phyloP scores from a whole-genome alignment of 495 filamentous ascomycete genomes.

The Aspergillus ostianus region DNA sequence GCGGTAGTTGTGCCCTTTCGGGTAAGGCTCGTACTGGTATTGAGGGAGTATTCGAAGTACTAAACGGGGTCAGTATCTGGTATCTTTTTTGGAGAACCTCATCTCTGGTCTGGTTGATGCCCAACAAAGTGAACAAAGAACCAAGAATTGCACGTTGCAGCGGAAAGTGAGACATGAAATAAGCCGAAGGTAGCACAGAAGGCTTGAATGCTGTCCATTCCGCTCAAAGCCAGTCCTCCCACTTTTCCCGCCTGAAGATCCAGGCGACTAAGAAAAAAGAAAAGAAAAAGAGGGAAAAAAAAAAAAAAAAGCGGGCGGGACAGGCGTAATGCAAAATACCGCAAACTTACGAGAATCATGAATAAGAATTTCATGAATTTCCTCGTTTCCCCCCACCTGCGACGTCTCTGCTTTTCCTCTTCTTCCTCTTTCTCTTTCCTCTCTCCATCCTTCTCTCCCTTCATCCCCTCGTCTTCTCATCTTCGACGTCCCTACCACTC shows the following conservation, averaged over 20 bases:
- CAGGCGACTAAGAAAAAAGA: no score
- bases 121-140: background rate
- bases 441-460: slow-evolving; percentile 22
- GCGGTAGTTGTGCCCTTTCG: slow-evolving; percentile 3
- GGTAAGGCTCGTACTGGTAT: background rate
- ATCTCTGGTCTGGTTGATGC: background rate
- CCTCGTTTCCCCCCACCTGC: background rate
- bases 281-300: no score
- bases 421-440: slow-evolving; percentile 7
- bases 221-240: background rate
- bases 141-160: no score
- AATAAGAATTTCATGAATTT: background rate
- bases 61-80: background rate
- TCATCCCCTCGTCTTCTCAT: slow-evolving; percentile 12
- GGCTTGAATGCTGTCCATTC: no score
- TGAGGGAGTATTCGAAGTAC: no score
- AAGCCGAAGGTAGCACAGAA: background rate
- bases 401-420: background rate
- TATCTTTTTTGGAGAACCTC: background rate
- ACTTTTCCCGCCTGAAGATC: background rate
- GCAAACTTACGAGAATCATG: background rate
- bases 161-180: background rate
- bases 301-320: no score
- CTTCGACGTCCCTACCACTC: slow-evolving; percentile 20
- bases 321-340: background rate